Evolutionary conservation across 1,139 yeast species (phyloP).

Genomic region (Lodderomyces theae): DNA sequence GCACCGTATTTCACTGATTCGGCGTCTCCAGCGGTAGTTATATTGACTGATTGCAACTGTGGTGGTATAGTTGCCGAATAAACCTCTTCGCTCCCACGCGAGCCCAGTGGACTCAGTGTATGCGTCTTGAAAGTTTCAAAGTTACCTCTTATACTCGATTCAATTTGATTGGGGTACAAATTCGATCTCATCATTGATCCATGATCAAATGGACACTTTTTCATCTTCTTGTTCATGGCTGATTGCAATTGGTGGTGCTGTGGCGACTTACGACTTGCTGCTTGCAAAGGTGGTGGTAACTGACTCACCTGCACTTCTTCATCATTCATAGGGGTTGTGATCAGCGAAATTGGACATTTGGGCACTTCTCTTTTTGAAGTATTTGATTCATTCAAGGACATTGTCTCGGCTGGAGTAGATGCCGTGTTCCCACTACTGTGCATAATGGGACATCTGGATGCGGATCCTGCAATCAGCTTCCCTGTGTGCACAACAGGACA

Average conservation of each 20-base stretch:
- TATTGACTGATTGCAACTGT: background rate
- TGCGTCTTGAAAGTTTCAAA: conserved; percentile 7
- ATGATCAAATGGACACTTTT: conserved; percentile 38
- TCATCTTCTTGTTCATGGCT: conserved; percentile 10
- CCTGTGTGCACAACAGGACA: background rate
- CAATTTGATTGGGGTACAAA: conserved; percentile 21
- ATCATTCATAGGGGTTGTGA: conserved; percentile 24
- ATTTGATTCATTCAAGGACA: background rate
- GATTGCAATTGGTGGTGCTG: background rate
- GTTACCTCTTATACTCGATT: conserved; percentile 25
- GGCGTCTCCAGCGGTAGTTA: background rate
- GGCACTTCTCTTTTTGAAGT: conserved; percentile 14
- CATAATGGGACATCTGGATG: conserved; percentile 3
- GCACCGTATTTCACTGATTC: background rate
- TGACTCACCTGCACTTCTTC: conserved; percentile 12
- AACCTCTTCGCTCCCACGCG: background rate
- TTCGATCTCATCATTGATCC: conserved; percentile 17
- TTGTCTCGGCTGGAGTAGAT: background rate
- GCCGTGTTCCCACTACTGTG: background rate
- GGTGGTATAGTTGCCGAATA: conserved; percentile 6
- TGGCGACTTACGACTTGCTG: conserved; percentile 1
- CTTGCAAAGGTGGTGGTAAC: conserved; percentile 6
- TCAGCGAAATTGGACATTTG: conserved; percentile 32
- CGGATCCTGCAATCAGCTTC: background rate
- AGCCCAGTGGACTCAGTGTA: conserved; percentile 11